A percentile compares a stretch with the other conserved stretches of the same genome.
Conservation (phyloP, 2,329 filamentous ascomycete genomes). For the Hymenoscyphus fraxineus region DNA sequence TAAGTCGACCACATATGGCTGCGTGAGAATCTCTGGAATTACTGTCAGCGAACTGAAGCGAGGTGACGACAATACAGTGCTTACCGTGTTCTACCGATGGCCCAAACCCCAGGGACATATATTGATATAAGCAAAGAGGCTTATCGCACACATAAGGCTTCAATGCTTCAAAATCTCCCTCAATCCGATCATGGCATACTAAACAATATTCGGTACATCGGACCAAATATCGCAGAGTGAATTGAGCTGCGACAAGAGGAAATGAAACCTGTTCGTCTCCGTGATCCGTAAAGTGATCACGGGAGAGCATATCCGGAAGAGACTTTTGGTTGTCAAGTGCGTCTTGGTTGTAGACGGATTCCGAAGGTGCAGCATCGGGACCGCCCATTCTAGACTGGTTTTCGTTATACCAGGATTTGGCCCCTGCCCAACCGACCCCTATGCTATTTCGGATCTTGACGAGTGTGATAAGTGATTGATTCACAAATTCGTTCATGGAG, state of each 20-base stretch:
- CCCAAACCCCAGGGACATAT: slow-evolving; percentile 80
- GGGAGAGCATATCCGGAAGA: slow-evolving; percentile 28
- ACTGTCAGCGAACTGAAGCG: neutral
- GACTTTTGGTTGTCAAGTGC: slow-evolving; percentile 11
- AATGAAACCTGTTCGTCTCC: slow-evolving; percentile 42
- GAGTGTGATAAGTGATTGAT: slow-evolving; percentile 59
- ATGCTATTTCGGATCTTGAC: slow-evolving; percentile 54
- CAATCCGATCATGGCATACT: slow-evolving; percentile 71
- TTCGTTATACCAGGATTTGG: slow-evolving; percentile 40
- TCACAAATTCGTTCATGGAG: slow-evolving; percentile 66
- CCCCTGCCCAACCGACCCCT: slow-evolving; percentile 62
- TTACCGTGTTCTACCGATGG: slow-evolving; percentile 72
- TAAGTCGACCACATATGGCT: slow-evolving; percentile 80
- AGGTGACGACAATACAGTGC: neutral
- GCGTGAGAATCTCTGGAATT: slow-evolving; percentile 58
- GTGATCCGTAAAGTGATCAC: slow-evolving; percentile 33
- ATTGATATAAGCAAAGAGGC: slow-evolving; percentile 78
- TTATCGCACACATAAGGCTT: slow-evolving; percentile 78
- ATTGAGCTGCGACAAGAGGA: slow-evolving; percentile 65
- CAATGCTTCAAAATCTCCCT: slow-evolving; percentile 62
- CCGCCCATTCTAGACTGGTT: slow-evolving; percentile 27
- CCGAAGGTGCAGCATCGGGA: slow-evolving; percentile 15
- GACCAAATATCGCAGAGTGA: slow-evolving; percentile 70
- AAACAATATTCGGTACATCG: slow-evolving; percentile 85
- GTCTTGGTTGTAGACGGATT: slow-evolving; percentile 14